These are phyloP conservation scores for Penicillium occitanis DNA, from an alignment of 2,329 filamentous ascomycete genomes.

Conservation along the genomic window DNA sequence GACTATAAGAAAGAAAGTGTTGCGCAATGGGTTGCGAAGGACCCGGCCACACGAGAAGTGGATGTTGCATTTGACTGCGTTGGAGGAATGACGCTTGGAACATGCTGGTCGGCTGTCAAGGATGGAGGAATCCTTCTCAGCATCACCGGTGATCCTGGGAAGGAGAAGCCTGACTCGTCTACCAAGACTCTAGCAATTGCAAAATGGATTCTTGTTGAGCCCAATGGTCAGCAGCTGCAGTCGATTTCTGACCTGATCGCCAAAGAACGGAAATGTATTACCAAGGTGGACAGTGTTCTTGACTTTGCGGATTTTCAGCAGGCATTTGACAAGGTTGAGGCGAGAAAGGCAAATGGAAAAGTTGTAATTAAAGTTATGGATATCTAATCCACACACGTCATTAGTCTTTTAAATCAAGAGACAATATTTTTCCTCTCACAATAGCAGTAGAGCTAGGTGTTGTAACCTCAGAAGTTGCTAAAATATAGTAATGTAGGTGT, in stretches of 20 bases:
- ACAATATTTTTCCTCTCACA: too few species aligned
- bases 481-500: too few species aligned
- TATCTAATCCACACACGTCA: background rate
- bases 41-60: slow-evolving; percentile 5
- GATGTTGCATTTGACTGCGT: slow-evolving; percentile 15
- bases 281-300: slow-evolving; percentile 13
- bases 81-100: slow-evolving; percentile 12
- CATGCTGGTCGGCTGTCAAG: slow-evolving; percentile 13
- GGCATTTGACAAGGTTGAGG: slow-evolving; percentile 18
- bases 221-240: slow-evolving; percentile 9
- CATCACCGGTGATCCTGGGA: slow-evolving; percentile 11
- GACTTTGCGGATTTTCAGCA: slow-evolving; percentile 16
- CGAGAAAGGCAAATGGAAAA: slow-evolving; percentile 12
- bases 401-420: background rate
- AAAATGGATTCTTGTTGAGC: slow-evolving; percentile 12
- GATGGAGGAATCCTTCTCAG: slow-evolving; percentile 16
- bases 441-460: too few species aligned
- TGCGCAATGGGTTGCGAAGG: background rate
- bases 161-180: slow-evolving; percentile 1
- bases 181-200: slow-evolving; percentile 8
- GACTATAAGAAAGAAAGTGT: slow-evolving; percentile 9
- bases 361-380: slow-evolving; percentile 11
- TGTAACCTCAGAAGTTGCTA: too few species aligned
- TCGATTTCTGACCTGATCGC: slow-evolving; percentile 6
- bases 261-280: slow-evolving; percentile 6